Conservation (phyloP, 192 early-diverging fungal species). For the Coemansia umbellata region DNA sequence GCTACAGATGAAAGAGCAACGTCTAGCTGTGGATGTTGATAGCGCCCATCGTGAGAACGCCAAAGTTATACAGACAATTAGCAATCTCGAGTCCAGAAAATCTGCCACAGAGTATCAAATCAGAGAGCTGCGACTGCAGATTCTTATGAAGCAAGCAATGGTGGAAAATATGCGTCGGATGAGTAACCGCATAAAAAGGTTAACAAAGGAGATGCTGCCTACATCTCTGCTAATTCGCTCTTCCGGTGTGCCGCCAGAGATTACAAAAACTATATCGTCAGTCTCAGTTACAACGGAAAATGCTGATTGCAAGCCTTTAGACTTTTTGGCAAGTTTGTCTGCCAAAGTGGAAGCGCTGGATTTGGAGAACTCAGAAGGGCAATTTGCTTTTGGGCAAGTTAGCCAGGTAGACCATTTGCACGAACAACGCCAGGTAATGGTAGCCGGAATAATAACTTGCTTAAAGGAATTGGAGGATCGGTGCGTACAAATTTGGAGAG, state of each 20-base stretch:
- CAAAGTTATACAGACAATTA: slow-evolving; percentile 19
- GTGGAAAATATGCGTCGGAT: slow-evolving; percentile 26
- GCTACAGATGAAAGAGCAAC: slow-evolving; percentile 7
- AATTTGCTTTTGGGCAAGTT: background rate
- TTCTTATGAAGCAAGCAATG: slow-evolving; percentile 35
- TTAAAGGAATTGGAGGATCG: slow-evolving; percentile 35
- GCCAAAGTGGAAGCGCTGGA: background rate
- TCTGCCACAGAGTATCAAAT: slow-evolving; percentile 19
- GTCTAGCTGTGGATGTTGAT: slow-evolving; percentile 5
- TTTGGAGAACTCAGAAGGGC: background rate
- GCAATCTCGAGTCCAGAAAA: slow-evolving; percentile 14
- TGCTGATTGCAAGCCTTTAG: background rate
- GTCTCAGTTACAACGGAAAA: background rate
- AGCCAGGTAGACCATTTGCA: background rate
- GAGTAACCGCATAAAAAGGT: slow-evolving; percentile 17
- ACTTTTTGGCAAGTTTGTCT: background rate
- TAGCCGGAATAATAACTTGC: slow-evolving; percentile 24
- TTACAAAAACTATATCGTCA: background rate
- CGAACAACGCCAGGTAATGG: slow-evolving; percentile 13
- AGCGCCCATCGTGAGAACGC: slow-evolving; percentile 20
- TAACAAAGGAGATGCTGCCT: slow-evolving; percentile 28
- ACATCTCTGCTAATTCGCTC: background rate
- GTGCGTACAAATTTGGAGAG: slow-evolving; percentile 8
- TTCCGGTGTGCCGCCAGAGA: slow-evolving; percentile 1
- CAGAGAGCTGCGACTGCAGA: slow-evolving; percentile 29